Conservation (phyloP, 805 yeast species). For the Metschnikowia chrysomelidarum region DNA sequence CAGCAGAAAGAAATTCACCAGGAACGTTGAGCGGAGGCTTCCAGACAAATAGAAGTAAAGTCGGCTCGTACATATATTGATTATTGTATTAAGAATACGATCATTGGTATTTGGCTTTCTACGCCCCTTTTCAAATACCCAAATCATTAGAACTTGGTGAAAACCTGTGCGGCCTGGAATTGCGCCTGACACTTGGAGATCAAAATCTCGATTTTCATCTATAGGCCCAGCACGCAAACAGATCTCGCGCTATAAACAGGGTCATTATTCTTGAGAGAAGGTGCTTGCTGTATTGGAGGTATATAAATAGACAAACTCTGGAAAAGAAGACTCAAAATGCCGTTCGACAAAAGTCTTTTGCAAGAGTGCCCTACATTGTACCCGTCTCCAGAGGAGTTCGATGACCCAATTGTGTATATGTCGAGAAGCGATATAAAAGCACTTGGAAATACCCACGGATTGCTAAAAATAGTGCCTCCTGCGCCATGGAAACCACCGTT, state of each 20-base stretch:
- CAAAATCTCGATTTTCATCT: not conserved
- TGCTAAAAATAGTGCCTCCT: conserved; percentile 55
- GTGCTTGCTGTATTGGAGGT: too few relatives aligned
- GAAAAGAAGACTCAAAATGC: conserved; percentile 21
- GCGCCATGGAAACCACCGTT: conserved; percentile 54
- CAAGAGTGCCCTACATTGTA: conserved; percentile 47
- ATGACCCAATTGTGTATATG: conserved; percentile 49
- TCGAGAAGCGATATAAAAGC: conserved; percentile 38
- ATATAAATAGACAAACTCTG: too few relatives aligned
- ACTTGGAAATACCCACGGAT: conserved; percentile 48
- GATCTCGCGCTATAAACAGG: too few relatives aligned
- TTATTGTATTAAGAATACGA: too few relatives aligned
- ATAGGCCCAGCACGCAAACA: too few relatives aligned
- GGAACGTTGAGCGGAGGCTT: too few relatives aligned
- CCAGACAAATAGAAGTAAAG: too few relatives aligned
- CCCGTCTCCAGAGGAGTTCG: conserved; percentile 46
- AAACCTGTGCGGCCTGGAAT: conserved; percentile 5
- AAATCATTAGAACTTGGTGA: not conserved
- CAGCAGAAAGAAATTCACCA: not conserved
- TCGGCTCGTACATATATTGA: too few relatives aligned
- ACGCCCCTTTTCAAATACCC: too few relatives aligned
- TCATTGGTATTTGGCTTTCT: too few relatives aligned
- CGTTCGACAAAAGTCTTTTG: conserved; percentile 24
- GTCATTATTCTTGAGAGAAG: too few relatives aligned
- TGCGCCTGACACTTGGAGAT: conserved; percentile 4